Evolutionary conservation across 306 rosid genomes (phyloP).

Genomic region (Ceratonia siliqua): DNA sequence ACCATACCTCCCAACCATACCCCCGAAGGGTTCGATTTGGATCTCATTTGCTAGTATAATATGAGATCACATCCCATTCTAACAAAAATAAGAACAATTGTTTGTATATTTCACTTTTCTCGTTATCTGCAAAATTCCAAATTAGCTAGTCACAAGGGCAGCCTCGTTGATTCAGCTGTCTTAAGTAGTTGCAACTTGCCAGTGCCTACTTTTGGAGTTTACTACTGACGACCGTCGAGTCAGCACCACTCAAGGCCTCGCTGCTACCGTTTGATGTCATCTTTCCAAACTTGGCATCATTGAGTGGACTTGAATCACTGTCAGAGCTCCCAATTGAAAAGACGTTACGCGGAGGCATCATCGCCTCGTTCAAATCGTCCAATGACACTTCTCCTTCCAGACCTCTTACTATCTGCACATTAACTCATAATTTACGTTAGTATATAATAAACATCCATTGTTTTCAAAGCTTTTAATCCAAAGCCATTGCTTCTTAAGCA

Average conservation of each 20-base stretch:
- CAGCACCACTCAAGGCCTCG: no score
- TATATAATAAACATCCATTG: no score
- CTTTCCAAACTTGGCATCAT: no score
- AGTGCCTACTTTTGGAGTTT: no score
- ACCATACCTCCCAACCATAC: no score
- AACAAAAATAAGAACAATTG: no score
- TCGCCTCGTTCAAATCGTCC: slow-evolving; percentile 69
- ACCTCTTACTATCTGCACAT: slow-evolving; percentile 65
- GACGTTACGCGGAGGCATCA: slow-evolving; percentile 37
- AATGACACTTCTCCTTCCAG: slow-evolving; percentile 73
- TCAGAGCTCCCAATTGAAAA: slow-evolving; percentile 52
- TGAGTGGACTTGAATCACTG: slow-evolving; percentile 56
- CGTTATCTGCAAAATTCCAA: no score
- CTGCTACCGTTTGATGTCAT: no score
- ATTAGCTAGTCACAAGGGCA: background rate
- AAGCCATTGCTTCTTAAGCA: background rate
- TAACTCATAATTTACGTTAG: background rate
- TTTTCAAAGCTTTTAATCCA: background rate
- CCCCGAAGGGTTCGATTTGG: no score
- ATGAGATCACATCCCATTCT: no score
- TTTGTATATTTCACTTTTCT: no score
- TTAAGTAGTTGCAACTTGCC: background rate
- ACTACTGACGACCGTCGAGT: background rate
- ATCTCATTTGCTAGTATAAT: no score
- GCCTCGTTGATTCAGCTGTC: background rate